A percentile compares a stretch with the other conserved stretches of the same genome.
These are phyloP conservation scores for Fusarium sp. DNA, from an alignment of 2,329 filamentous ascomycete species.

Conservation along the genomic window DNA sequence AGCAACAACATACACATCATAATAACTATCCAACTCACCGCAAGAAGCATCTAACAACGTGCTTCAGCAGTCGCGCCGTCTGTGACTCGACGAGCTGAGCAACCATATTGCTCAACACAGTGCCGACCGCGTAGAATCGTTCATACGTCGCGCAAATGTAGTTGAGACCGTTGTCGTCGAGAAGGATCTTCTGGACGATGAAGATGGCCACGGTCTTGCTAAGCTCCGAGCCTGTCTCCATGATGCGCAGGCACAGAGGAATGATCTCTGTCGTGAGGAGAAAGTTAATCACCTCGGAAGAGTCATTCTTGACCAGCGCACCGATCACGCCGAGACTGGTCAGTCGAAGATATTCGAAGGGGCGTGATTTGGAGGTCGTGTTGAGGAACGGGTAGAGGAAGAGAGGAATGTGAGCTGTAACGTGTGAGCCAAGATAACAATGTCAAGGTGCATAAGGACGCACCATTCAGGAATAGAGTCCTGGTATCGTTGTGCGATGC, in stretches of 20 bases:
- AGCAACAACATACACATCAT: constrained; percentile 2
- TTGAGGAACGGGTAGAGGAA: constrained; percentile 99
- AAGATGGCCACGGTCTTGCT: constrained; percentile 99
- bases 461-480: constrained; percentile 92
- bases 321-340: constrained; percentile 97
- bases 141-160: constrained; percentile 99
- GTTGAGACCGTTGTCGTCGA: constrained; percentile 95
- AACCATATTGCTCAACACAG: constrained; percentile 98
- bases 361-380: constrained; percentile 96
- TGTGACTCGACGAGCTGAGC: constrained; percentile 97
- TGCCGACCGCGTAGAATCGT: constrained; percentile 97
- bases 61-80: constrained; percentile 94
- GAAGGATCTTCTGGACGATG: constrained; percentile 98
- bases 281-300: constrained; percentile 98
- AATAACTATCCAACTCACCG: constrained; percentile 71
- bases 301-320: constrained; percentile 98
- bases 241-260: constrained; percentile 94
- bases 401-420: constrained; percentile 90
- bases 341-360: constrained; percentile 96
- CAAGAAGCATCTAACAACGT: constrained; percentile 96
- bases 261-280: constrained; percentile 98
- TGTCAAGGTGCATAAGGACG: constrained; percentile 36
- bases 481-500: constrained; percentile 97
- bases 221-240: constrained; percentile 98
- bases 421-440: constrained; percentile 25